Evolutionary conservation across 1,139 yeast species (phyloP).

Genomic region (Sugiyamaella castrensis): DNA sequence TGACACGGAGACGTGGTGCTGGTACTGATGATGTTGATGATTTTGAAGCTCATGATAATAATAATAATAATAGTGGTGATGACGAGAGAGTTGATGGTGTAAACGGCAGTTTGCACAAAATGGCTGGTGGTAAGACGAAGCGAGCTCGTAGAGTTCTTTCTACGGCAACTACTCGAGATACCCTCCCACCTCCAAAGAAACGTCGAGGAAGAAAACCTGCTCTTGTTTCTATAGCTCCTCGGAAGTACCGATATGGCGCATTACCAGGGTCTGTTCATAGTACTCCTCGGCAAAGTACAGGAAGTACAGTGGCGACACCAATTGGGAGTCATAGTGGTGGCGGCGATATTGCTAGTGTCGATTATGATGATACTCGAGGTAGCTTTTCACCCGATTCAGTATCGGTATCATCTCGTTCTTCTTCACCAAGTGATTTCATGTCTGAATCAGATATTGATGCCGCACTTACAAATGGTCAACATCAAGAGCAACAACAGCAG

Average conservation of each 20-base stretch:
- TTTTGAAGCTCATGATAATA: background rate
- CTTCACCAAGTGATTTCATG: slow-evolving; percentile 37
- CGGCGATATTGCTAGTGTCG: background rate
- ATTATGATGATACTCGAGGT: slow-evolving; percentile 9
- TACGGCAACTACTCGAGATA: no score
- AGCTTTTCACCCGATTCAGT: slow-evolving; percentile 31
- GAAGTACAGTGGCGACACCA: slow-evolving; percentile 16
- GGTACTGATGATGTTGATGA: background rate
- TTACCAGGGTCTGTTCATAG: slow-evolving; percentile 5
- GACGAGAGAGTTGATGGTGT: slow-evolving; percentile 1
- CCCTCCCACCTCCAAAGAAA: slow-evolving; percentile 4
- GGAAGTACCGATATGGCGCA: slow-evolving; percentile 6
- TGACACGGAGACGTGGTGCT: background rate
- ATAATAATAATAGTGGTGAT: slow-evolving; percentile 4
- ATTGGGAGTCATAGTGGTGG: background rate
- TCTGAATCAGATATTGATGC: slow-evolving; percentile 35
- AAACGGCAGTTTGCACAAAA: background rate
- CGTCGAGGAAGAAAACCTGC: slow-evolving; percentile 4
- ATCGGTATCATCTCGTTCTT: slow-evolving; percentile 34
- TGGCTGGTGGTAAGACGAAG: no score
- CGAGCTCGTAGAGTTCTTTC: no score
- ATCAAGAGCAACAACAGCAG: slow-evolving; percentile 2
- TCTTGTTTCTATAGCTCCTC: background rate
- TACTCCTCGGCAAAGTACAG: slow-evolving; percentile 15
- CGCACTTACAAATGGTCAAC: slow-evolving; percentile 19